Conservation (phyloP, 192 early-diverging fungal species). For the Entrophospora sp. region DNA sequence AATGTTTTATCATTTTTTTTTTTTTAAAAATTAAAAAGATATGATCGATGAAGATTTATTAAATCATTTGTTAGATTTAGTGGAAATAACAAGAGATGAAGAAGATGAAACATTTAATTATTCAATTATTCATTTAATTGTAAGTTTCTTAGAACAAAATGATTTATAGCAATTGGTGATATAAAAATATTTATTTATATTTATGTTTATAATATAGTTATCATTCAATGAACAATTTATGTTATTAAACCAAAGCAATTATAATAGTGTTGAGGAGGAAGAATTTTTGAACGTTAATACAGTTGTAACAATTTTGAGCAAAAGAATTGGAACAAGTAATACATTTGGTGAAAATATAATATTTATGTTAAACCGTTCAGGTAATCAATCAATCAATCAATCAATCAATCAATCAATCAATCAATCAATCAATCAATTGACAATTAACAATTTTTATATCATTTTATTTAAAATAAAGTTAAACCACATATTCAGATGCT, state of each 20-base stretch:
- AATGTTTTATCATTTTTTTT: neutral
- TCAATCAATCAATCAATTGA: no score
- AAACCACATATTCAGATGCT: slow-evolving; percentile 42
- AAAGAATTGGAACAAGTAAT: slow-evolving; percentile 52
- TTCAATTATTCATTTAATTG: slow-evolving; percentile 40
- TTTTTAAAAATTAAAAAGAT: slow-evolving; percentile 23
- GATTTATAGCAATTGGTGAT: no score
- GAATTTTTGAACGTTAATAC: slow-evolving; percentile 36
- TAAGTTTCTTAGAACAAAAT: neutral
- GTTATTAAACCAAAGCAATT: slow-evolving; percentile 25
- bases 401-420: neutral
- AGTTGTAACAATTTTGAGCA: slow-evolving; percentile 38
- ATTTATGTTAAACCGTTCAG: slow-evolving; percentile 85
- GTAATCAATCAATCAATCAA: slow-evolving; percentile 27
- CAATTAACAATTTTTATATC: no score
- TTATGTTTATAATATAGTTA: slow-evolving; percentile 18
- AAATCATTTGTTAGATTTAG: slow-evolving; percentile 44
- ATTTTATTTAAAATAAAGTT: slow-evolving; percentile 25
- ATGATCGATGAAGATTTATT: slow-evolving; percentile 38
- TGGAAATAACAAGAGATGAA: slow-evolving; percentile 48
- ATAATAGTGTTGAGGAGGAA: slow-evolving; percentile 25
- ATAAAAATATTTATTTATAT: neutral
- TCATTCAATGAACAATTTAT: slow-evolving; percentile 66
- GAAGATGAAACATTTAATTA: slow-evolving; percentile 48
- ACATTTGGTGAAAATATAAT: slow-evolving; percentile 85